Percentiles rank a stretch among this genome's conserved stretches.
These are phyloP conservation scores for Tinospora cordifolia DNA, from an alignment of 164 flowering plant species.

Conservation along the genomic window DNA sequence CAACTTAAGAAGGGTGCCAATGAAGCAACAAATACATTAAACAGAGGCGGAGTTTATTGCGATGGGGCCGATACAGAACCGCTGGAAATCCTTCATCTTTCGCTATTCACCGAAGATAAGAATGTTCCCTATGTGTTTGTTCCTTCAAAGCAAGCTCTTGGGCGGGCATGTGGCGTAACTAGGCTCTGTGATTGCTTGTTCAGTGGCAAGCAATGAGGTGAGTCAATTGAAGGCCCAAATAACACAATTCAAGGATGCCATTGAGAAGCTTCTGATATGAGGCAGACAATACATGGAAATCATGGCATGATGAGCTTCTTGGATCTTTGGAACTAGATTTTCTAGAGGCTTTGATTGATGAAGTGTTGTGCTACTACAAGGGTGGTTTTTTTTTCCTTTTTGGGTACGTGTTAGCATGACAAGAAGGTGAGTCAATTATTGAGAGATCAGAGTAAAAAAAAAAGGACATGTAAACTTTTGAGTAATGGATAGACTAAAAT, in stretches of 20 bases:
- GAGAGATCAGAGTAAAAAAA: too few relatives aligned
- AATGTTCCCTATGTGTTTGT: constrained; percentile 64
- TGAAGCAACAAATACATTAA: constrained; percentile 52
- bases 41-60: constrained; percentile 22
- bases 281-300: neutral
- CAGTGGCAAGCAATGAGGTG: constrained; percentile 63
- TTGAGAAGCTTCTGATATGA: constrained; percentile 27
- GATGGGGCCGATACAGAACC: constrained; percentile 70
- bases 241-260: constrained; percentile 26
- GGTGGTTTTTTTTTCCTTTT: neutral
- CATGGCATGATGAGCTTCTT: neutral
- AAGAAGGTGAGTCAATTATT: too few relatives aligned
- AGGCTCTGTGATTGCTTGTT: constrained; percentile 79
- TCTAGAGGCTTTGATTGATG: neutral
- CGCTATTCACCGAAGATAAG: too few relatives aligned
- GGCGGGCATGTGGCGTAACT: constrained; percentile 89
- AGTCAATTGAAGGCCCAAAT: constrained; percentile 27
- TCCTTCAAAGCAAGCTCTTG: constrained; percentile 57
- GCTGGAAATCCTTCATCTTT: constrained; percentile 17
- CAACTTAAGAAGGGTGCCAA: constrained; percentile 35
- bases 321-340: neutral
- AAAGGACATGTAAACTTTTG: too few relatives aligned
- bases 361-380: neutral
- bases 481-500: too few relatives aligned
- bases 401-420: neutral